Percentiles rank a stretch among this genome's conserved stretches.
Conservation (phyloP, 2,329 filamentous ascomycete species). For the Fusarium guadeloupense region DNA sequence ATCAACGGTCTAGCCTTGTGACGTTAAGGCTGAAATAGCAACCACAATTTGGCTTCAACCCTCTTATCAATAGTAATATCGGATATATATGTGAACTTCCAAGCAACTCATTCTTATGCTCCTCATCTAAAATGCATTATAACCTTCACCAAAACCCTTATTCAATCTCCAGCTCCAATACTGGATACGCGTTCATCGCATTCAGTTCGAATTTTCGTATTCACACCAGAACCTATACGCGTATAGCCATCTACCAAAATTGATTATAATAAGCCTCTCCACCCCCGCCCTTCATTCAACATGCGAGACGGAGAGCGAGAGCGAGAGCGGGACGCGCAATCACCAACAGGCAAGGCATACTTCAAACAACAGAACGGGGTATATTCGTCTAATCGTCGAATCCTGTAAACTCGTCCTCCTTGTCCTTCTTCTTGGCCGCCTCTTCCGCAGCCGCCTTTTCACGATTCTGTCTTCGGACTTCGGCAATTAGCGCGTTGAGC, state of each 20-base stretch:
- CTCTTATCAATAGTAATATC: no score
- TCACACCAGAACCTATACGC: constrained; percentile 14
- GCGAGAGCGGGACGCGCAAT: background rate
- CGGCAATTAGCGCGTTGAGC: constrained; percentile 69
- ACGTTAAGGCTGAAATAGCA: no score
- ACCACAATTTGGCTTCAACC: no score
- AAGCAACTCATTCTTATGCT: no score
- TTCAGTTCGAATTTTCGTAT: constrained; percentile 31
- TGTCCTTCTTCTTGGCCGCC: constrained; percentile 46
- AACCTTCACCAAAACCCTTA: no score
- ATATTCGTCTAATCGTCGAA: constrained; percentile 60
- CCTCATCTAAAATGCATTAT: no score
- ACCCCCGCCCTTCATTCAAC: background rate
- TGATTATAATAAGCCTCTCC: constrained; percentile 3
- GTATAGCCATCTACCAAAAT: constrained; percentile 12
- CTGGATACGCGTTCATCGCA: constrained; percentile 33
- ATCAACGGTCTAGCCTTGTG: no score
- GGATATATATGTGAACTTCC: no score
- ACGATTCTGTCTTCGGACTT: constrained; percentile 68
- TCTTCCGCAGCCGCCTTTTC: constrained; percentile 49
- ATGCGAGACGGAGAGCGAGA: background rate
- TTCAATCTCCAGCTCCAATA: background rate
- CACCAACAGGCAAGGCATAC: background rate
- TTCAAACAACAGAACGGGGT: constrained; percentile 23
- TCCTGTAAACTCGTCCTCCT: constrained; percentile 66